Percentiles rank a stretch among this genome's conserved stretches.
Conservation (phyloP, 2,329 filamentous ascomycete genomes). For the Colletotrichum horii region DNA sequence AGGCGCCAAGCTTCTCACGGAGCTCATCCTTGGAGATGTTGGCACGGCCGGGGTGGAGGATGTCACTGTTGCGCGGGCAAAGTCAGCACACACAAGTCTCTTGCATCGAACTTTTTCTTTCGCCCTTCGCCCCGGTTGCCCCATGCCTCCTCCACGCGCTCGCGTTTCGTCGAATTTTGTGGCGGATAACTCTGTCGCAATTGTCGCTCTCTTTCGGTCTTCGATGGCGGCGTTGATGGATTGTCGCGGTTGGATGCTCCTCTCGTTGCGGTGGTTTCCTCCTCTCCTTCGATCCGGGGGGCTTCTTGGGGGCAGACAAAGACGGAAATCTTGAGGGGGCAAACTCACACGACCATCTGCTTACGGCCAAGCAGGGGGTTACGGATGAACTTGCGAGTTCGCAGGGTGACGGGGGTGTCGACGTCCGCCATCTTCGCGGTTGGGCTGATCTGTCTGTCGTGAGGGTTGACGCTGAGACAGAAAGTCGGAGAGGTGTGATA, state of each 20-base stretch:
- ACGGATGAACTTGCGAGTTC: conserved; percentile 99
- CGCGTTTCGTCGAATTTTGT: neutral
- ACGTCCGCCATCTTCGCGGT: conserved; percentile 85
- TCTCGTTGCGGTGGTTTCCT: neutral
- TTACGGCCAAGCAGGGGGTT: conserved; percentile 98
- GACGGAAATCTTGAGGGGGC: conserved; percentile 21
- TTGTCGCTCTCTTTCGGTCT: neutral
- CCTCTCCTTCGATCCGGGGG: neutral
- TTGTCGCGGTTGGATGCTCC: neutral
- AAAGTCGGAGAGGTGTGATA: conserved; percentile 20
- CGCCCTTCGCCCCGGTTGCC: neutral
- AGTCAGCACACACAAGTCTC: neutral
- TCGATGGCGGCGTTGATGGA: neutral
- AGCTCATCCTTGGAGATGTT: conserved; percentile 99
- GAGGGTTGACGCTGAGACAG: conserved; percentile 22
- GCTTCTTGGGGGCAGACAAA: neutral
- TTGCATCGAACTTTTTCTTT: neutral
- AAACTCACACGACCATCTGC: conserved; percentile 99
- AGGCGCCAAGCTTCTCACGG: conserved; percentile 87
- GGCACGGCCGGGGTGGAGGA: conserved; percentile 97
- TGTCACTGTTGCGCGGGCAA: conserved; percentile 70
- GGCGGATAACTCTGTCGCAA: neutral
- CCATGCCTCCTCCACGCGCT: neutral
- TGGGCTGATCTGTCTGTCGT: conserved; percentile 31
- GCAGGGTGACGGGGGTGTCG: conserved; percentile 79